These are phyloP conservation scores for Aspergillus felis DNA, from an alignment of 2,329 filamentous ascomycete genomes.

Conservation along the genomic window DNA sequence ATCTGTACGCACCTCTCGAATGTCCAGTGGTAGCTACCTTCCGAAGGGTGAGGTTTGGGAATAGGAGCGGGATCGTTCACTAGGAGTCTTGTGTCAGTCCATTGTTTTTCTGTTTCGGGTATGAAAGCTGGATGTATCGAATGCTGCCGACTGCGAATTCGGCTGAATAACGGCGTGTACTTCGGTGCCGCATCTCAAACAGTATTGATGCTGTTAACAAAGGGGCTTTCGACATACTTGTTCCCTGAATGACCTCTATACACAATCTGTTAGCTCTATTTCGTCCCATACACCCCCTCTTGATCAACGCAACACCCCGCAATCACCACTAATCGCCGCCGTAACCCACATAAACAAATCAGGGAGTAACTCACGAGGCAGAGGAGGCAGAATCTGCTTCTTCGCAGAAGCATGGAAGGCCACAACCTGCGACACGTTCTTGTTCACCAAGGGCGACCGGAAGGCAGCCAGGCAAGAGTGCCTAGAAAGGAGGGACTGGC, in stretches of 20 bases:
- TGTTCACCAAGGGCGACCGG: conserved; percentile 32
- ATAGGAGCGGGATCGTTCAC: conserved; percentile 84
- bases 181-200: neutral
- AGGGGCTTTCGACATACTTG: conserved; percentile 51
- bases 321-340: neutral
- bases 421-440: conserved; percentile 55
- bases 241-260: conserved; percentile 70
- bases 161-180: neutral
- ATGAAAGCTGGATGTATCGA: neutral
- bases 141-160: neutral
- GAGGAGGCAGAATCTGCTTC: conserved; percentile 72
- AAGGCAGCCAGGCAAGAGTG: conserved; percentile 33
- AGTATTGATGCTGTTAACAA: neutral
- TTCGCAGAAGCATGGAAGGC: conserved; percentile 83
- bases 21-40: conserved; percentile 98
- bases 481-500: conserved; percentile 35
- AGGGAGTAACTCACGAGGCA: conserved; percentile 65
- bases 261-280: conserved; percentile 41
- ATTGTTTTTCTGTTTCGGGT: neutral
- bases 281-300: neutral
- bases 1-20: conserved; percentile 65
- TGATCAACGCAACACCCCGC: neutral
- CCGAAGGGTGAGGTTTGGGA: conserved; percentile 66
- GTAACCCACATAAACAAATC: neutral
- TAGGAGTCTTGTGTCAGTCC: conserved; percentile 25